Percentiles rank a stretch among this genome's conserved stretches.
Evolutionary conservation across 805 yeast species (phyloP).

Genomic region (Cyberlindnera lachancei): DNA sequence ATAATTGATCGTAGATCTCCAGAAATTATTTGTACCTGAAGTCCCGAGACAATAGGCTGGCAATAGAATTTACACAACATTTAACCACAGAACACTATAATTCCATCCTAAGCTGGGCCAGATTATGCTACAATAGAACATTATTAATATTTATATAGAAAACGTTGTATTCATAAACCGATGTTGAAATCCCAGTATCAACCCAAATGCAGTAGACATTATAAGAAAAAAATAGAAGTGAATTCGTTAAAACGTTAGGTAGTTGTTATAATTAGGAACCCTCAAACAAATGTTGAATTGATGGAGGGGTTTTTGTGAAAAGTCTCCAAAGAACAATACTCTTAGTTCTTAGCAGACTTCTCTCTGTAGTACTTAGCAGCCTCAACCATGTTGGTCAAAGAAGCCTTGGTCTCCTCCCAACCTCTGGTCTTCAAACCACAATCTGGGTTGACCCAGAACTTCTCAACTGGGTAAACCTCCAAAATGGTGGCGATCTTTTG

Average conservation of each 20-base stretch:
- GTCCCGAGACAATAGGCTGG: too few relatives aligned
- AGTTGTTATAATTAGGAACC: constrained; percentile 1
- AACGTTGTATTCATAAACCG: constrained; percentile 23
- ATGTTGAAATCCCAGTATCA: constrained; percentile 40
- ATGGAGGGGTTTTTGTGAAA: constrained; percentile 7
- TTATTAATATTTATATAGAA: too few relatives aligned
- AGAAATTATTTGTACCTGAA: too few relatives aligned
- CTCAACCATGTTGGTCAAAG: constrained; percentile 97
- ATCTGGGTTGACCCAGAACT: constrained; percentile 99
- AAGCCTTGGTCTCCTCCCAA: constrained; percentile 94
- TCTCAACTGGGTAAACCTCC: constrained; percentile 95
- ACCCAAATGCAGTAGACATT: constrained; percentile 19
- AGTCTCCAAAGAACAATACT: constrained; percentile 3
- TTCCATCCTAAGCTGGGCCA: too few relatives aligned
- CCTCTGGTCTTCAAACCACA: constrained; percentile 99
- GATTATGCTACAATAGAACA: too few relatives aligned
- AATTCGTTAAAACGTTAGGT: constrained; percentile 8
- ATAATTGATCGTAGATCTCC: too few relatives aligned
- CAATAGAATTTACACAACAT: too few relatives aligned
- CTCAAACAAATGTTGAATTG: constrained; percentile 20
- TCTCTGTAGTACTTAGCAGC: constrained; percentile 96
- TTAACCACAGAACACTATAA: too few relatives aligned
- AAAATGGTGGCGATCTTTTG: constrained; percentile 89
- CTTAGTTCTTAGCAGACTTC: constrained; percentile 21
- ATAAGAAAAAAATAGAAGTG: constrained; percentile 11